These are phyloP conservation scores for Thermoascus crustaceus DNA, from an alignment of 2,329 filamentous ascomycete species.

Conservation along the genomic window DNA sequence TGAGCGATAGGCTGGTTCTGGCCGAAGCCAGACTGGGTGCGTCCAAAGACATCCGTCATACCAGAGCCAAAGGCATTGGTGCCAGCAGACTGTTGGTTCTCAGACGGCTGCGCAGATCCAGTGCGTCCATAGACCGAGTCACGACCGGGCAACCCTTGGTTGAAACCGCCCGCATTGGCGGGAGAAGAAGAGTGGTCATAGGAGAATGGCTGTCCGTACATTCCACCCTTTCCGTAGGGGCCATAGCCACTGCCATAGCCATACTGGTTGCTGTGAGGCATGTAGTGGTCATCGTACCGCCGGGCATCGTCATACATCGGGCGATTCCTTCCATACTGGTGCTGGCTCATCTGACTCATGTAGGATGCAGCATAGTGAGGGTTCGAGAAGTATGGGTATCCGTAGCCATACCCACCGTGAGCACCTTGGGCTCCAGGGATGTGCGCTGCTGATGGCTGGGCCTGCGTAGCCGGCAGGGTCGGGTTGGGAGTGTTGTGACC, in stretches of 20 bases:
- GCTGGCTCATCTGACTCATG: constrained; percentile 46
- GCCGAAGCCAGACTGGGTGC: constrained; percentile 50
- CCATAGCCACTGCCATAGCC: constrained; percentile 45
- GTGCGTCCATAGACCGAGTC: constrained; percentile 54
- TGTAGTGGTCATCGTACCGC: constrained; percentile 41
- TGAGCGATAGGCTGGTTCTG: constrained; percentile 46
- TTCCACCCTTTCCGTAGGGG: constrained; percentile 49
- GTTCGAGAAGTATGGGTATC: constrained; percentile 52
- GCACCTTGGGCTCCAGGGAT: constrained; percentile 44
- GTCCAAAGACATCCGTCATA: constrained; percentile 53
- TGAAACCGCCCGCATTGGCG: constrained; percentile 46
- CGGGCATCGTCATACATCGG: constrained; percentile 44
- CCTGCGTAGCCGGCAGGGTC: constrained; percentile 50
- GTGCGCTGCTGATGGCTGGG: constrained; percentile 46
- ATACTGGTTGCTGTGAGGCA: constrained; percentile 45
- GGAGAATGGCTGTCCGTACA: constrained; percentile 59
- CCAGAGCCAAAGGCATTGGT: constrained; percentile 42
- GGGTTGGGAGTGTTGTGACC: constrained; percentile 89
- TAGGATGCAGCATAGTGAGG: constrained; percentile 54
- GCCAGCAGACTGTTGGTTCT: constrained; percentile 45
- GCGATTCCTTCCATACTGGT: constrained; percentile 41
- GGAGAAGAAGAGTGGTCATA: constrained; percentile 60
- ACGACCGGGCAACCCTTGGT: constrained; percentile 38
- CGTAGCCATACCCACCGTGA: constrained; percentile 52
- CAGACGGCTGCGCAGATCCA: constrained; percentile 48